Base-by-base conservation (phyloP, 2,329 filamentous ascomycete species). In the Neonectria neomacrospora region DNA sequence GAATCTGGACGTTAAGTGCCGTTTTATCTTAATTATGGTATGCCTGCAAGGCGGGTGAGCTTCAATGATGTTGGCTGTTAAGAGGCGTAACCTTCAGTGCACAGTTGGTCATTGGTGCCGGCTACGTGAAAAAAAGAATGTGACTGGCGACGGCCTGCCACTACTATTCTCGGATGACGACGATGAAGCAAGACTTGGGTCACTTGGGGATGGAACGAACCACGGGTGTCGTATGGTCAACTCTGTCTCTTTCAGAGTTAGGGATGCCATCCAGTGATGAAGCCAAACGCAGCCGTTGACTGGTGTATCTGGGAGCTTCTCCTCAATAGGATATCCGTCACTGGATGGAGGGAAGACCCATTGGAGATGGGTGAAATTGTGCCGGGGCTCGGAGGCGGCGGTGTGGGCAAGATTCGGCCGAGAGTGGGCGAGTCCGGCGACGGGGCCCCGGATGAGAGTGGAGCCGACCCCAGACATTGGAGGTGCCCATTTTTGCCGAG, bases 401-500 rank as follows among this genome's bases (percentile, higher is more conserved):
- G 51, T 60, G 50, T 56, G 58, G 39, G 45, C 50, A 32, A 12
- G 58, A 67, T 62, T 71, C 67, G 69, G 69, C 69, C 69, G 69
- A 71, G 58, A 57, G 59, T 32, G 53, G 59, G 16, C 22, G n/a
- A 30, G 20, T 5, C 30, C 59, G 53, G 59, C 28, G 30, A 16
- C 39, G 34, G 54, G 39, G 26, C 9, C 20, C 51, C 54, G 54
- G 60, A 10, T 10, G 1, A 7, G 18, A 18, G 62, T 44, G 58
- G 58, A 54, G 28, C 28, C 48, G 18, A 61, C 63, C 54, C 54
- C 66, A 61, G 60, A 57, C 52, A 39, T 39, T 30, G 37, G 41
- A 22, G n/a, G 51, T 51, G n/a, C 59, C 66, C 67, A 68, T 63
- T 20, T 28, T 54, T 70, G 42, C 70, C 70, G 70, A 73, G 70